These are phyloP conservation scores for Ogataea nonfermentans DNA, from an alignment of 805 yeast species.

Conservation along the genomic window DNA sequence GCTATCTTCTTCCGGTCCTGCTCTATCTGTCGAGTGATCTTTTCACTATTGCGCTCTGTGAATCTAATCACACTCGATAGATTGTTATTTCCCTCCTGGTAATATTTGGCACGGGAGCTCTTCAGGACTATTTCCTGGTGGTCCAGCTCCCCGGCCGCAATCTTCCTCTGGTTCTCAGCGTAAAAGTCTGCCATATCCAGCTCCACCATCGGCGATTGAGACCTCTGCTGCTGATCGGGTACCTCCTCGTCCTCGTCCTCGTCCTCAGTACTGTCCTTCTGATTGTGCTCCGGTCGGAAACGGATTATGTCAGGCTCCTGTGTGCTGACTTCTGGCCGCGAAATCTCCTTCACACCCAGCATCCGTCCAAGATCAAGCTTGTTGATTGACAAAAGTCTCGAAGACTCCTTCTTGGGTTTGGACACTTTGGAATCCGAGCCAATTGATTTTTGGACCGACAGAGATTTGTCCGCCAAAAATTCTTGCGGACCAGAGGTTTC, in stretches of 20 bases:
- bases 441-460: neutral
- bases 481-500: constrained; percentile 3
- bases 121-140: constrained; percentile 17
- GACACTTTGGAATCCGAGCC: constrained; percentile 2
- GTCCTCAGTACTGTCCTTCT: neutral
- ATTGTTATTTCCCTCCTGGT: constrained; percentile 34
- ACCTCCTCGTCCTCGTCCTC: neutral
- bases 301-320: neutral
- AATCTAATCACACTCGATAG: constrained; percentile 31
- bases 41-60: constrained; percentile 30
- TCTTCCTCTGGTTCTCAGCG: constrained; percentile 30
- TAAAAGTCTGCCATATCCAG: constrained; percentile 40
- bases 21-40: constrained; percentile 23
- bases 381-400: neutral
- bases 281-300: neutral
- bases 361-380: constrained; percentile 8
- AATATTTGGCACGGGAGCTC: constrained; percentile 26
- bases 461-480: neutral
- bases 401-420: constrained; percentile 5
- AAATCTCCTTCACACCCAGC: constrained; percentile 5
- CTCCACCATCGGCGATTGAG: constrained; percentile 31
- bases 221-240: constrained; percentile 1
- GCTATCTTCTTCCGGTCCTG: constrained; percentile 15
- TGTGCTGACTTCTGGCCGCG: neutral
- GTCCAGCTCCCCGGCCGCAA: constrained; percentile 35